Conservation (phyloP, 129 eudicot species). For the Helianthus tuberosus region DNA sequence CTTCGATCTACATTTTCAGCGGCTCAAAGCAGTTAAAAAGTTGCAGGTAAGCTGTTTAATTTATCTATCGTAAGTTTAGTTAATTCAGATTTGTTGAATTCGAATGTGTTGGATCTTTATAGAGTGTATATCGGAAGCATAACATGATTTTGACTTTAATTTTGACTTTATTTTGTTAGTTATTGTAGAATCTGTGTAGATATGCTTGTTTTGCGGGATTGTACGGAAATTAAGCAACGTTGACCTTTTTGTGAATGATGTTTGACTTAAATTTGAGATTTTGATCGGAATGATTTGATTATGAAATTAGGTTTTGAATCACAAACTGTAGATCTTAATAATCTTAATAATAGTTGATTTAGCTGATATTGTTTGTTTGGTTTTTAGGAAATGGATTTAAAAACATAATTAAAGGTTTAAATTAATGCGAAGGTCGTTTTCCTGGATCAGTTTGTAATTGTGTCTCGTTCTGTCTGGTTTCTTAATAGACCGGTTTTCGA, state of each 20-base stretch:
- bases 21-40: background rate
- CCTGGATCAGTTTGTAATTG: too few species aligned
- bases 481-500: too few species aligned
- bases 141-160: constrained; percentile 13
- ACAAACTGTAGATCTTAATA: constrained; percentile 6
- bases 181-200: constrained; percentile 5
- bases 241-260: constrained; percentile 18
- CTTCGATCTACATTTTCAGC: constrained; percentile 6
- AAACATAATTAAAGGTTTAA: too few species aligned
- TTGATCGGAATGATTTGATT: constrained; percentile 1
- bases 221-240: constrained; percentile 12
- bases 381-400: background rate
- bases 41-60: background rate
- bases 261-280: background rate
- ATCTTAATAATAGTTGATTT: constrained; percentile 10
- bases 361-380: background rate
- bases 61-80: background rate
- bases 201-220: constrained; percentile 8
- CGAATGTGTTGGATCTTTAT: constrained; percentile 3
- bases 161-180: constrained; percentile 16
- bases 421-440: too few species aligned
- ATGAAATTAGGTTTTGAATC: constrained; percentile 1
- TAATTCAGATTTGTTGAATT: constrained; percentile 14
- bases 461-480: too few species aligned
- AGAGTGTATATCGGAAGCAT: constrained; percentile 10